A percentile compares a stretch with the other conserved stretches of the same genome.
These are phyloP conservation scores for Neocucurbitaria cava DNA, from an alignment of 2,329 filamentous ascomycete species.

Conservation along the genomic window DNA sequence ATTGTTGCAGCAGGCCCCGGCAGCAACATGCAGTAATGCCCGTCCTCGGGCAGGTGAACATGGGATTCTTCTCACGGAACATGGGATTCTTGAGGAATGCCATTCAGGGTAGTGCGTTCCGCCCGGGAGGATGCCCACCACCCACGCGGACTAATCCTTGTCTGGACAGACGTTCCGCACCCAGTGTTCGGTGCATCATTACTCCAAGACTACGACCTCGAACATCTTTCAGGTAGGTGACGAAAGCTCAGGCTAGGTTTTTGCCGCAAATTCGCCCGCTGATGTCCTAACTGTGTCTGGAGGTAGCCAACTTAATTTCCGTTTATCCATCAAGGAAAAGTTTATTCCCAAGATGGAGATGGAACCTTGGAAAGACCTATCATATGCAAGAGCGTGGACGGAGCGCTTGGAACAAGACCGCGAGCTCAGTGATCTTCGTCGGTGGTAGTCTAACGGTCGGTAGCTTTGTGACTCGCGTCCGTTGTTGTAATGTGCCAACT, in stretches of 20 bases:
- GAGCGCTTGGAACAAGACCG: not conserved
- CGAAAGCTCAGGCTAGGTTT: too few species aligned
- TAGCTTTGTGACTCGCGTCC: not conserved
- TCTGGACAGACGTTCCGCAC: not conserved
- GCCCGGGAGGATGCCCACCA: not conserved
- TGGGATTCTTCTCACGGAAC: constrained; percentile 1
- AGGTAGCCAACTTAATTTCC: too few species aligned
- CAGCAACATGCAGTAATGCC: not conserved
- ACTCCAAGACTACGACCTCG: too few species aligned
- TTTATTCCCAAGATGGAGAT: too few species aligned
- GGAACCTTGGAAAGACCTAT: not conserved
- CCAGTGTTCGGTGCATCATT: too few species aligned
- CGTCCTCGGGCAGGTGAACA: not conserved
- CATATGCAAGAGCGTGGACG: not conserved
- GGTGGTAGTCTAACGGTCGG: not conserved
- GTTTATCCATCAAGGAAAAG: too few species aligned
- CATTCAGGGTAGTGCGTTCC: constrained; percentile 8
- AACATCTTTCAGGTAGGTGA: too few species aligned
- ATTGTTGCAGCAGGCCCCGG: not conserved
- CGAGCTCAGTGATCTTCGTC: not conserved
- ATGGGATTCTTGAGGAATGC: constrained; percentile 16
- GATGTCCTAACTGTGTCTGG: too few species aligned
- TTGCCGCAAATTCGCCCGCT: too few species aligned
- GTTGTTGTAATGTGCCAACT: not conserved
- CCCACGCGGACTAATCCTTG: constrained; percentile 1